Evolutionary conservation across 2,329 filamentous ascomycete genomes (phyloP), one percentile per base, ranked within the genome.

Genomic region (Microsporum ferrugineum): DNA sequence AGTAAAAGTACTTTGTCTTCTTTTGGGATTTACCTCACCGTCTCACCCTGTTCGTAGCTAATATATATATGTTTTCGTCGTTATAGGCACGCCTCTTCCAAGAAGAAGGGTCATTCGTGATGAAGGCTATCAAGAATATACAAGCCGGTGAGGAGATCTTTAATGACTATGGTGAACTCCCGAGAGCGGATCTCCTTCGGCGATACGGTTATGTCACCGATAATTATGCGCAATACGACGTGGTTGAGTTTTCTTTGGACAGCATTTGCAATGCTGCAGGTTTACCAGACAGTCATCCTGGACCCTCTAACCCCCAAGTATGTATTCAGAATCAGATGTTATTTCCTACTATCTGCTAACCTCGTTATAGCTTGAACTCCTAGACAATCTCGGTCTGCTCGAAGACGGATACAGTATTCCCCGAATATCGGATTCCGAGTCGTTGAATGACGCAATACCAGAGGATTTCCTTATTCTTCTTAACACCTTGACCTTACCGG

Each of bases 91-190:
- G 82, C 51, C 77, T 86, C 0, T 84, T 82, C 68, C 83, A 86
- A 70, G 82, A 84, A 65, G 76, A 81, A 61, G 49, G 49, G 3
- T 55, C 31, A 0, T 55, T 55, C 14, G 49, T 55, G 12, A 55
- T 55, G 49, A 55, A 55, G 49, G 49, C 49, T 36, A 36, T 55
- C 49, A 55, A 10, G 14, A 55, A 55, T 36, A 55, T 55, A 55
- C 31, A 55, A 10, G 31, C 49, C 0, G 88, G 88, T 4, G 83
- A 89, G 61, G 88, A 95, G 72, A 83, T 96, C 17, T 83, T 91
- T 70, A 95, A 95, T 71, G 91, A 95, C 74, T 95, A 95, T 66
- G 91, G 91, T 0, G 85, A 90, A 4, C 82, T 95, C 2, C 88
- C 90, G 7, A 88, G 88, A 62, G 87, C 88, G 0, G 91, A 96